Conservation (phyloP, 495 filamentous ascomycete genomes). For the Bacidia rubella region DNA sequence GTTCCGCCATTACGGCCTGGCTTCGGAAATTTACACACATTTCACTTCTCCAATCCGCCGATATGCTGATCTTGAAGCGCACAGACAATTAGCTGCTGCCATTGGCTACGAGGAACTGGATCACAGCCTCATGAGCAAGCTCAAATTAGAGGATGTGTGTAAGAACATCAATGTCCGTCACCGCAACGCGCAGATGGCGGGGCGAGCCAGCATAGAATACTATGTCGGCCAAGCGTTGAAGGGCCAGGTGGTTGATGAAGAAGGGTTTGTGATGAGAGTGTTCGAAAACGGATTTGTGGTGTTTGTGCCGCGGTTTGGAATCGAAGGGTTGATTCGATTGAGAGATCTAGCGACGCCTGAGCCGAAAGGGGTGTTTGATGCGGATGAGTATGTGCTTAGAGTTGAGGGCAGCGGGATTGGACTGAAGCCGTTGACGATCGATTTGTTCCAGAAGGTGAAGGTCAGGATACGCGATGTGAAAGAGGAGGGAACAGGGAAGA, state of each 20-base stretch:
- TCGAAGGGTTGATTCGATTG: slow-evolving; percentile 79
- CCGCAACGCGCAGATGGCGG: slow-evolving; percentile 90
- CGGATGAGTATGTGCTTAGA: slow-evolving; percentile 63
- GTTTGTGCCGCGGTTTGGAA: slow-evolving; percentile 87
- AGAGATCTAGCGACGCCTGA: slow-evolving; percentile 67
- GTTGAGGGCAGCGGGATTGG: slow-evolving; percentile 30
- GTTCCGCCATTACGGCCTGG: slow-evolving; percentile 92
- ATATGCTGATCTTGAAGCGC: slow-evolving; percentile 87
- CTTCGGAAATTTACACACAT: slow-evolving; percentile 93
- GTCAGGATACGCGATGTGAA: slow-evolving; percentile 83
- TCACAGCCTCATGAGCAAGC: slow-evolving; percentile 56
- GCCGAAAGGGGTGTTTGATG: slow-evolving; percentile 66
- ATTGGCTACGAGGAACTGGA: slow-evolving; percentile 82
- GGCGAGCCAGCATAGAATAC: slow-evolving; percentile 84
- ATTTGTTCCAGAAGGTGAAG: slow-evolving; percentile 78
- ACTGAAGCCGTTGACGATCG: slow-evolving; percentile 40
- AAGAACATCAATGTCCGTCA: slow-evolving; percentile 97
- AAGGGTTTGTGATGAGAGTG: slow-evolving; percentile 90
- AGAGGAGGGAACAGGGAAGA: slow-evolving; percentile 87
- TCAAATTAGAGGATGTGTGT: slow-evolving; percentile 80
- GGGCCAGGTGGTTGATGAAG: slow-evolving; percentile 66
- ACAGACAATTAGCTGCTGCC: slow-evolving; percentile 86
- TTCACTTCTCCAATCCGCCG: slow-evolving; percentile 95
- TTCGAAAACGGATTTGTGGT: slow-evolving; percentile 96
- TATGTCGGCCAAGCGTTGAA: slow-evolving; percentile 94